phyloP scores from a whole-genome alignment of 2,329 filamentous ascomycete species.

The Onygenales sp. region DNA sequence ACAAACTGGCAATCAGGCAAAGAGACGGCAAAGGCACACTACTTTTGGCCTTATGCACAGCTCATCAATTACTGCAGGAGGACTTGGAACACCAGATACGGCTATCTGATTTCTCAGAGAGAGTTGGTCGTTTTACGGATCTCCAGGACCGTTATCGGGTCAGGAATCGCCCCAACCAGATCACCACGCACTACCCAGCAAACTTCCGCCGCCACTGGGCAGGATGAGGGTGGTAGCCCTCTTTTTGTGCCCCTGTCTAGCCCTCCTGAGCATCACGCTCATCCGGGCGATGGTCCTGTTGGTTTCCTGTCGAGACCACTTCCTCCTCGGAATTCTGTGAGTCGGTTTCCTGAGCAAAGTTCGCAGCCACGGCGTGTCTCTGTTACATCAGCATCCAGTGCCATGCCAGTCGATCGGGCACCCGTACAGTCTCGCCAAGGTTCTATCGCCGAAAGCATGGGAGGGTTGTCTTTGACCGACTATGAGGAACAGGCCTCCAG shows the following conservation, averaged over 20 bases:
- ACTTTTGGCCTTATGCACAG: slow-evolving; percentile 4
- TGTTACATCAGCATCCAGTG: background rate
- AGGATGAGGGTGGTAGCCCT: background rate
- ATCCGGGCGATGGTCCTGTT: too few relatives aligned
- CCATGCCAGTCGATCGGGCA: slow-evolving; percentile 1
- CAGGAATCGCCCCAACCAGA: slow-evolving; percentile 4
- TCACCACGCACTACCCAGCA: background rate
- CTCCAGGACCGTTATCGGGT: background rate
- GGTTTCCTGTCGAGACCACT: too few relatives aligned
- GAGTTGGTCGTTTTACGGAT: slow-evolving; percentile 6
- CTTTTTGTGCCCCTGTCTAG: background rate
- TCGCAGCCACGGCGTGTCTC: background rate
- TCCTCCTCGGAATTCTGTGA: too few relatives aligned
- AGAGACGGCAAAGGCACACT: background rate
- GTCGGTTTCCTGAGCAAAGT: too few relatives aligned
- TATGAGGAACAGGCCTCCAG: background rate
- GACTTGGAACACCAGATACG: slow-evolving; percentile 5
- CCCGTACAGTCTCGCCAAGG: background rate
- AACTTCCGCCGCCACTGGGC: too few relatives aligned
- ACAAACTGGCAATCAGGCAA: background rate
- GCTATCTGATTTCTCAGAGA: slow-evolving; percentile 6
- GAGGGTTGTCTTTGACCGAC: background rate
- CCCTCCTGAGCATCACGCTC: background rate
- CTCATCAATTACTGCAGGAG: background rate
- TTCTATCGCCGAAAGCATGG: background rate